A percentile compares a stretch with the other conserved stretches of the same genome.
Evolutionary conservation across 129 eudicot genomes (phyloP).

Genomic region (Lactuca sativa): DNA sequence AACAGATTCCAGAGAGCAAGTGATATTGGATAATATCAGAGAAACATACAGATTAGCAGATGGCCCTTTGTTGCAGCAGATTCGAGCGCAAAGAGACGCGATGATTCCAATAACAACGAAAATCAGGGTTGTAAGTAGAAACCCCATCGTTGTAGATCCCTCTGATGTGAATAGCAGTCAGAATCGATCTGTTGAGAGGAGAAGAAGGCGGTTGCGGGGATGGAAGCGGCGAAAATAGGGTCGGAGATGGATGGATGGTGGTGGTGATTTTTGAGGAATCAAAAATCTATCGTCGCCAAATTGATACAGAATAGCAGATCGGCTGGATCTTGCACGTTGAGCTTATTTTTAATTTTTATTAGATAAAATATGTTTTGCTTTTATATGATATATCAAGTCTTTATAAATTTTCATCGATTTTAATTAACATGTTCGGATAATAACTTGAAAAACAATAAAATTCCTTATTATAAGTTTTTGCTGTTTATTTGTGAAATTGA

Average conservation of each 20-base stretch:
- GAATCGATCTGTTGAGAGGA: slow-evolving; percentile 3
- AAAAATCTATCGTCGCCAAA: slow-evolving; percentile 13
- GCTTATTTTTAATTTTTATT: background rate
- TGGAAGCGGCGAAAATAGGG: slow-evolving; percentile 8
- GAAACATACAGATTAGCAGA: slow-evolving; percentile 65
- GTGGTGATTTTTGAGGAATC: slow-evolving; percentile 7
- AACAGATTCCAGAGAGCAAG: background rate
- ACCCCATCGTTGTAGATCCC: slow-evolving; percentile 42
- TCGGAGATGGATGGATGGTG: slow-evolving; percentile 14
- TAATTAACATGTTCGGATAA: no score
- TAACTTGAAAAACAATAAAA: no score
- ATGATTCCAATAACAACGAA: slow-evolving; percentile 46
- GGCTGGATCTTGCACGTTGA: background rate
- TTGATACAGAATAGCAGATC: background rate
- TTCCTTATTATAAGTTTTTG: no score
- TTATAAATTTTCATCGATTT: no score
- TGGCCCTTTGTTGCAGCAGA: slow-evolving; percentile 78
- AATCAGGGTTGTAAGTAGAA: slow-evolving; percentile 37
- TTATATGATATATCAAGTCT: no score
- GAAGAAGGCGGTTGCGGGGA: slow-evolving; percentile 2
- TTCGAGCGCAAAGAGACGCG: slow-evolving; percentile 59
- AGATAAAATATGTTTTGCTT: no score
- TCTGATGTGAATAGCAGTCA: slow-evolving; percentile 1
- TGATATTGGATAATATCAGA: background rate
- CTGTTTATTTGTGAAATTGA: no score